phyloP scores from a whole-genome alignment of 208 protist species.

The Acanthamoeba divionensis region DNA sequence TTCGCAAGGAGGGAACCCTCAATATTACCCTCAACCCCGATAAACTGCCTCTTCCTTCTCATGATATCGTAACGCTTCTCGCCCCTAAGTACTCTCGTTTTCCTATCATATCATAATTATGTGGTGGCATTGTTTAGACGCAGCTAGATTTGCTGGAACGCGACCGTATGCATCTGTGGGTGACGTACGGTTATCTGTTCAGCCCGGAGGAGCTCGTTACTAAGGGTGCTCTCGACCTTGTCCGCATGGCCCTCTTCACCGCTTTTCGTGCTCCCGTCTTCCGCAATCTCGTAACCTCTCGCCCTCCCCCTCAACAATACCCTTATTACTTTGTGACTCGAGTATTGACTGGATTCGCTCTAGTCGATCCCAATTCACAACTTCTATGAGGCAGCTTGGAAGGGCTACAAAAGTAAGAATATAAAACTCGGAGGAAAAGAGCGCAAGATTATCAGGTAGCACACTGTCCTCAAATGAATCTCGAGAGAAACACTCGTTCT shows the following conservation, averaged over 20 bases:
- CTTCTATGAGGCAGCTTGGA: neutral
- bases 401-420: constrained; percentile 24
- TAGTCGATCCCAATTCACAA: constrained; percentile 29
- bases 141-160: neutral
- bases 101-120: neutral
- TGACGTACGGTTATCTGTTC: neutral
- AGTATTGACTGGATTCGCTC: too few species aligned
- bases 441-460: neutral
- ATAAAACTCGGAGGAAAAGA: constrained; percentile 34
- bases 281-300: neutral
- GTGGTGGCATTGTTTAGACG: neutral
- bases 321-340: neutral
- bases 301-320: neutral
- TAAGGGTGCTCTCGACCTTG: neutral
- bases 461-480: neutral
- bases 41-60: neutral
- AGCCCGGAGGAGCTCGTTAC: constrained; percentile 9
- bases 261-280: constrained; percentile 1
- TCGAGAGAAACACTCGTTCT: too few species aligned
- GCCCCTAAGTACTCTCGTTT: neutral
- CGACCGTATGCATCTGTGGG: constrained; percentile 14
- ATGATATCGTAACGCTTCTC: neutral
- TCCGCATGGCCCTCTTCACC: neutral
- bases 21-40: constrained; percentile 31
- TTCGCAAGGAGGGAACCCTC: constrained; percentile 21